Base-by-base conservation (phyloP, 331 rosid genomes). In the Cydonia oblonga region DNA sequence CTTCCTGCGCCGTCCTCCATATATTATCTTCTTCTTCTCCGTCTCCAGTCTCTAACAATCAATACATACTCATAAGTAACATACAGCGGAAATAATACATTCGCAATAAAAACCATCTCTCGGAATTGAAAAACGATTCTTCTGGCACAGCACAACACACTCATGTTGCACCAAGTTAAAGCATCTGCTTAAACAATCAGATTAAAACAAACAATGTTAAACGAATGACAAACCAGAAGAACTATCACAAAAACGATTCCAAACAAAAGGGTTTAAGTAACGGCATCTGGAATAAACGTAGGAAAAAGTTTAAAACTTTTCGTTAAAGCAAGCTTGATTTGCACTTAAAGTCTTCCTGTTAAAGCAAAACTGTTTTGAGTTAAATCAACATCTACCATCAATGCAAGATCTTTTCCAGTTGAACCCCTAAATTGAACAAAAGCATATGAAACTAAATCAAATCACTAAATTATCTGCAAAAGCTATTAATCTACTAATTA, bases 1-100 rank as follows among this genome's bases (percentile, higher is more conserved):
- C 81, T 91, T 93, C 92, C 98, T 84, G 77, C 91, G 93, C 68
- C 96, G 80, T 66, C 96, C 87, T 80, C 97, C 98, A 93, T 93
- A 81, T 2, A 86, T 65, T 42, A 81, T 82, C 87, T 75, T 93
- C 84, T 89, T 91, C 96, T 93, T 86, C 81, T 77, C 83, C 15
- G 75, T 86, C 96, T 93, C 97, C 98, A 93, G 98, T 71, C 96
- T 93, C 97, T 91, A 79, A 16, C 70, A 32, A 73, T 71, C 69
- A 59, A 65, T 70, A 76, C 51, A 75, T 7, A 69, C 33, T 53
- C 23, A 49, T 61, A 78, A 82, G 69, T 61, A 67, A 32, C 4
- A 57, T 28, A 23, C 4, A 12, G 9, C 2, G 8, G 28, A 29
- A 75, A 19, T 1, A 28, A 46, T 24, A 49, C 30, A 53, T 10